Percentiles rank a stretch among this genome's conserved stretches.
phyloP scores from a whole-genome alignment of 208 protist species.

The Leishmania gerbilli region DNA sequence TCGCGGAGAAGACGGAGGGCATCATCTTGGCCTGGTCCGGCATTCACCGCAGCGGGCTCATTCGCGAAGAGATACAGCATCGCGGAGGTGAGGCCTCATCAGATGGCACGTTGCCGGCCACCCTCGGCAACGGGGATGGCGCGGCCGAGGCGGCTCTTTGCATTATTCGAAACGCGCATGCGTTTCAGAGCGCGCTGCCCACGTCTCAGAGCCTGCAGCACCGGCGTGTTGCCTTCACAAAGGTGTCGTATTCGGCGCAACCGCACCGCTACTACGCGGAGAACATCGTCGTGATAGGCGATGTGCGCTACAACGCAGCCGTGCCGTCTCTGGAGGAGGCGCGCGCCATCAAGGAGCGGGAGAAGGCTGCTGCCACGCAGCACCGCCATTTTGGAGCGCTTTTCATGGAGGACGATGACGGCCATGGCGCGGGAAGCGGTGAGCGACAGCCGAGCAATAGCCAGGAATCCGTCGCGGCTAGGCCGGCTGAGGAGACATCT shows the following conservation, averaged over 20 bases:
- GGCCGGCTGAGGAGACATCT: background rate
- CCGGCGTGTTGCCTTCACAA: constrained; percentile 63
- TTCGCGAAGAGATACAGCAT: constrained; percentile 35
- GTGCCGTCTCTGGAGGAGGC: constrained; percentile 43
- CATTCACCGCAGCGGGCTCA: constrained; percentile 77
- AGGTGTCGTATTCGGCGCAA: constrained; percentile 64
- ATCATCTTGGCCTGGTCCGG: constrained; percentile 74
- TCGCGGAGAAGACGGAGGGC: constrained; percentile 36
- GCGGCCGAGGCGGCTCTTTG: constrained; percentile 29
- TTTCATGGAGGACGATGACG: constrained; percentile 26
- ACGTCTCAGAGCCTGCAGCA: constrained; percentile 69
- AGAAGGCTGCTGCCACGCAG: constrained; percentile 29
- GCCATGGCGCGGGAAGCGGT: background rate
- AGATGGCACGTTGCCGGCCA: constrained; percentile 12
- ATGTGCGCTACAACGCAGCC: constrained; percentile 51
- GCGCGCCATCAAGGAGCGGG: constrained; percentile 41
- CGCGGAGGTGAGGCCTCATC: background rate
- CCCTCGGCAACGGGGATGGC: constrained; percentile 3
- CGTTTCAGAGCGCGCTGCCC: constrained; percentile 81
- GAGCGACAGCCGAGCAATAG: background rate
- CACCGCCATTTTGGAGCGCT: constrained; percentile 23
- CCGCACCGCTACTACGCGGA: constrained; percentile 73
- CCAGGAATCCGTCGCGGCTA: background rate
- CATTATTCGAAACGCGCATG: constrained; percentile 78
- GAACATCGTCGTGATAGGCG: constrained; percentile 58